Percentiles rank a stretch among this genome's conserved stretches.
phyloP scores from a whole-genome alignment of 768 basidiomycete genomes.

The Steccherinum ochraceum region DNA sequence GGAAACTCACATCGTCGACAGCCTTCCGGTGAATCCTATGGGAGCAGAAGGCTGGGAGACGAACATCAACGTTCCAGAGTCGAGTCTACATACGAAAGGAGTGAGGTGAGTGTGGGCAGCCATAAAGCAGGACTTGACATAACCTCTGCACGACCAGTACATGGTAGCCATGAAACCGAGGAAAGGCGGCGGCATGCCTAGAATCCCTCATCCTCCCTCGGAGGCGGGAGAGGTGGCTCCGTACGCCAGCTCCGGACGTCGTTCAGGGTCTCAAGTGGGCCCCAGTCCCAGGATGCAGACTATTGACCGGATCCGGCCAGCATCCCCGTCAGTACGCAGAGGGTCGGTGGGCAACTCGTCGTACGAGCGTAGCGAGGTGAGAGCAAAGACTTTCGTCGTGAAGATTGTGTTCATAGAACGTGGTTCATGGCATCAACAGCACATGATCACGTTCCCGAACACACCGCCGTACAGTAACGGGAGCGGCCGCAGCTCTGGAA shows the following conservation, averaged over 20 bases:
- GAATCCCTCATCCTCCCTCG: conserved; percentile 14
- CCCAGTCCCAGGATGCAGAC: conserved; percentile 1
- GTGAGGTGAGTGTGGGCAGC: conserved; percentile 17
- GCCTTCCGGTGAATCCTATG: conserved; percentile 2
- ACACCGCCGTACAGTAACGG: conserved; percentile 20
- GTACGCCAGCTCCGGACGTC: conserved; percentile 7
- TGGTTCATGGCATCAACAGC: conserved; percentile 7
- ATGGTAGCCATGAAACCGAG: conserved; percentile 17
- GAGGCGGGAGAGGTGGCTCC: conserved; percentile 4
- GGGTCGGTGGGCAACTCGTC: conserved; percentile 14
- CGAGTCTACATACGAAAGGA: conserved; percentile 20
- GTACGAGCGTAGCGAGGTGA: conserved; percentile 23
- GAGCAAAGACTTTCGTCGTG: not conserved
- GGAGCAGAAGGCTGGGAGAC: not conserved
- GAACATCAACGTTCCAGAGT: not conserved
- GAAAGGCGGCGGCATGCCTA: conserved; percentile 6
- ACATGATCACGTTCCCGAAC: conserved; percentile 19
- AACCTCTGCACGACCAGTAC: conserved; percentile 11
- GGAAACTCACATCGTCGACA: conserved; percentile 18
- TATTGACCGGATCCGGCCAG: conserved; percentile 5
- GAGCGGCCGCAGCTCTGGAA: conserved; percentile 16
- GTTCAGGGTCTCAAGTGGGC: conserved; percentile 10
- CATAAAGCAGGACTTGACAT: not conserved
- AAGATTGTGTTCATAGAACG: not conserved
- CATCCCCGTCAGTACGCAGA: conserved; percentile 13